Evolutionary conservation across 257 asterid genomes (phyloP).

Genomic region (Leptodermis oblonga): DNA sequence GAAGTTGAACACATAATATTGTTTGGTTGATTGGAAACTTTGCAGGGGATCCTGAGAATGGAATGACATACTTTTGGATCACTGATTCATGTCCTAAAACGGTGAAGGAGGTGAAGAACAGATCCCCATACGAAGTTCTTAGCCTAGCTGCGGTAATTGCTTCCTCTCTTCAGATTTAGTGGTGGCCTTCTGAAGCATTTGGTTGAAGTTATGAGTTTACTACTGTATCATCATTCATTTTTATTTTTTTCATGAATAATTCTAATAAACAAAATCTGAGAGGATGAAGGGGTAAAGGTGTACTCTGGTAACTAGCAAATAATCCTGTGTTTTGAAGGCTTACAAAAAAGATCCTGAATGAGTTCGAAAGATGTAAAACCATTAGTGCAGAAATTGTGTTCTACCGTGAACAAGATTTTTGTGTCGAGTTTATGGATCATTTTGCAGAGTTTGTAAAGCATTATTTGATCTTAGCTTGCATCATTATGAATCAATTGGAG

Average conservation of each 20-base stretch:
- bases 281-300: not conserved
- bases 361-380: not conserved
- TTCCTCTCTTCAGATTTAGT: conserved; percentile 74
- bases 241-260: not conserved
- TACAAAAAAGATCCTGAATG: not conserved
- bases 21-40: conserved; percentile 8
- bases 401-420: not conserved
- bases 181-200: not conserved
- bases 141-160: conserved; percentile 88
- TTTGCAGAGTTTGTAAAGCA: not conserved
- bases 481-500: no score
- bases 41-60: conserved; percentile 67
- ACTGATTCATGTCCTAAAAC: conserved; percentile 94
- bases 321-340: not conserved
- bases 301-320: no score
- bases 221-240: not conserved
- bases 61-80: conserved; percentile 91
- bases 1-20: not conserved
- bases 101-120: conserved; percentile 71
- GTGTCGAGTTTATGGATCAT: not conserved
- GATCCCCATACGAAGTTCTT: conserved; percentile 70
- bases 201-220: not conserved
- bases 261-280: not conserved
- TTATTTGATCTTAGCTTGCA: no score
- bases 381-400: no score